Base-by-base conservation (phyloP, 306 rosid species). In the Ormosia semicastrata region DNA sequence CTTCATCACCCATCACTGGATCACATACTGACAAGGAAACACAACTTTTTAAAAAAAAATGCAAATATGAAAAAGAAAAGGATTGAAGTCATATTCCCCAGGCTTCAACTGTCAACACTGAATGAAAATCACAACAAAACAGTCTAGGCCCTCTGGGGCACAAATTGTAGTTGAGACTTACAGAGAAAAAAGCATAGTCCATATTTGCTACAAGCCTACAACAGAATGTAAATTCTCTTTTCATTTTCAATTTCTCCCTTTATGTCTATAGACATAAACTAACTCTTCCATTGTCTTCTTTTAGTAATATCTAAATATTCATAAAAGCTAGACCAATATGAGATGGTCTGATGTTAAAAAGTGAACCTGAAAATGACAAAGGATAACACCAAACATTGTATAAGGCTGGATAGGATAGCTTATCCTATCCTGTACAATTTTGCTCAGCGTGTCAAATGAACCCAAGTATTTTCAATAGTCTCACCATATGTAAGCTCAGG, bases 1-100 rank as follows among this genome's bases (percentile, higher is more conserved):
- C 99, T 87, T 92, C 97, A 79, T 93, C 99, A 72, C 99, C 99
- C 98, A 93, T 74, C 85, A 95, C 99, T 53, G 97, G 99, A 93
- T 95, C 99, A 85, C 99, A 95, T 30, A 95, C 99, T 95, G 77
- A 71, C 83, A 86, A 66, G 58, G 74, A 43, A 40, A 54, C 30
- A 15, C 65, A 9, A 9, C 9, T 3, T 15, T 43, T 39, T 66
- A 4, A 1, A 4, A 41, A 9, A 82, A 59, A 75, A 73, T 32
- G 37, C 32, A 77, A 40, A 34, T 63, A 63, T 60, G 10, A 36
- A 44, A 18, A 8, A 40, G 1, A 39, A 9, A 15, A 39, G 32
- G 5, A 13, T 56, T 47, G 14, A 7, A 43, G 54, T 70, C 64
- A 54, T 41, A 44, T 54, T 65, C 30, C 47, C 33, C 54, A 44